phyloP scores from a whole-genome alignment of 495 filamentous ascomycete genomes.

The Apiosordaria backusii region DNA sequence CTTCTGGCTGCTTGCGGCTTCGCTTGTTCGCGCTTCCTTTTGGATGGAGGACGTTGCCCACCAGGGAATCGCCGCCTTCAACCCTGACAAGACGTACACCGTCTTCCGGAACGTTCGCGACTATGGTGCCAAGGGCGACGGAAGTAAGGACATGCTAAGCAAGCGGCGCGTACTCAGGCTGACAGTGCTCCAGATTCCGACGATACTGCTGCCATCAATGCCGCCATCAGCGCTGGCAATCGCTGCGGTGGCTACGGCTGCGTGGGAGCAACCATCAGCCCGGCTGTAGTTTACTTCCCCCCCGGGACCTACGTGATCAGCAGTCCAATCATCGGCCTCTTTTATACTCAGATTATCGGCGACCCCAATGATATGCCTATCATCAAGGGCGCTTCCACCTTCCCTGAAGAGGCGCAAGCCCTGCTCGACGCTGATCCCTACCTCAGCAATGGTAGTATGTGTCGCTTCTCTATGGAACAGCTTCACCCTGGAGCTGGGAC shows the following conservation, averaged over 20 bases:
- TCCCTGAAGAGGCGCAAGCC: constrained; percentile 37
- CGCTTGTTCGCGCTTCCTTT: constrained; percentile 16
- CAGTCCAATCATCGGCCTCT: constrained; percentile 58
- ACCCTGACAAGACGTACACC: constrained; percentile 47
- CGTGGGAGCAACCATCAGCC: constrained; percentile 68
- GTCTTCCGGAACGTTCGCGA: constrained; percentile 83
- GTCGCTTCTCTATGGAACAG: background rate
- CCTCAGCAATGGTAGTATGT: constrained; percentile 23
- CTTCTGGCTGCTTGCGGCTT: constrained; percentile 16
- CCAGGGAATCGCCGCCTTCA: constrained; percentile 43
- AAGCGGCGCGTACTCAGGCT: background rate
- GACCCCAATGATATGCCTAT: constrained; percentile 59
- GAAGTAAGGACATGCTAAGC: constrained; percentile 28
- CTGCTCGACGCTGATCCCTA: constrained; percentile 29
- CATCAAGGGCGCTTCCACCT: constrained; percentile 63
- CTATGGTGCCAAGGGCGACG: constrained; percentile 73
- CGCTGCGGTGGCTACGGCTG: constrained; percentile 75
- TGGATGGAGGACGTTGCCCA: constrained; percentile 42
- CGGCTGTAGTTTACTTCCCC: constrained; percentile 70
- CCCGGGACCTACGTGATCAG: constrained; percentile 59
- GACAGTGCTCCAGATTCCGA: constrained; percentile 57
- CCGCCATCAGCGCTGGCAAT: constrained; percentile 67
- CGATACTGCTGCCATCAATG: constrained; percentile 80
- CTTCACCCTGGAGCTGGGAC: background rate
- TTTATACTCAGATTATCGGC: constrained; percentile 63